These are phyloP conservation scores for Globisporangium uncinulatum DNA, from an alignment of 352 stramenopile species.

Conservation along the genomic window DNA sequence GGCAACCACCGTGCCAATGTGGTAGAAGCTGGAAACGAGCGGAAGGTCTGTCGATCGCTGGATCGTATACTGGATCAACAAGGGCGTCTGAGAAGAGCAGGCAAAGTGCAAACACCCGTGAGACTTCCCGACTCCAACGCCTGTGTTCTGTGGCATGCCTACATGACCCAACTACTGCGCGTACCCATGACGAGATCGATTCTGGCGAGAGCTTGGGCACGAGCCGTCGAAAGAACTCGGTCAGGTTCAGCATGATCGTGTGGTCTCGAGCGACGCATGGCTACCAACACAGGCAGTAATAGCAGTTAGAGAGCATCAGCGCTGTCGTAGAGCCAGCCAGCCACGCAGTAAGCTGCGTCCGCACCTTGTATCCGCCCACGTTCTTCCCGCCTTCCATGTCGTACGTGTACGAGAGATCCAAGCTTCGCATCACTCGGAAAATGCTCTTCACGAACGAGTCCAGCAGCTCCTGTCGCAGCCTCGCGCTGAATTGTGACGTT, in stretches of 20 bases:
- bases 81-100: constrained; percentile 19
- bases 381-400: constrained; percentile 41
- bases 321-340: constrained; percentile 1
- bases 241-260: constrained; percentile 76
- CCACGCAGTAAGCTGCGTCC: background rate
- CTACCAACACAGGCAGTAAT: constrained; percentile 19
- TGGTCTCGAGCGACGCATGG: constrained; percentile 64
- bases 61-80: constrained; percentile 31
- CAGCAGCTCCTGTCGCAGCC: constrained; percentile 32
- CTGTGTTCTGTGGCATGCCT: background rate
- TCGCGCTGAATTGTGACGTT: constrained; percentile 6
- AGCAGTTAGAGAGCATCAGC: background rate
- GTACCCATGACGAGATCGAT: constrained; percentile 43
- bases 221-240: constrained; percentile 63
- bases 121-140: constrained; percentile 1
- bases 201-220: constrained; percentile 24
- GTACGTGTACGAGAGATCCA: constrained; percentile 71
- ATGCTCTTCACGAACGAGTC: constrained; percentile 46
- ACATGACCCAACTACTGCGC: constrained; percentile 1
- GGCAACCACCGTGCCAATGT: constrained; percentile 41
- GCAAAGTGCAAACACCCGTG: background rate
- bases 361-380: constrained; percentile 51
- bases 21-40: constrained; percentile 59
- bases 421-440: constrained; percentile 34
- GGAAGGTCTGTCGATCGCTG: constrained; percentile 22